Evolutionary conservation across 495 filamentous ascomycete species (phyloP).

Genomic region (Lasiosphaeria miniovina): DNA sequence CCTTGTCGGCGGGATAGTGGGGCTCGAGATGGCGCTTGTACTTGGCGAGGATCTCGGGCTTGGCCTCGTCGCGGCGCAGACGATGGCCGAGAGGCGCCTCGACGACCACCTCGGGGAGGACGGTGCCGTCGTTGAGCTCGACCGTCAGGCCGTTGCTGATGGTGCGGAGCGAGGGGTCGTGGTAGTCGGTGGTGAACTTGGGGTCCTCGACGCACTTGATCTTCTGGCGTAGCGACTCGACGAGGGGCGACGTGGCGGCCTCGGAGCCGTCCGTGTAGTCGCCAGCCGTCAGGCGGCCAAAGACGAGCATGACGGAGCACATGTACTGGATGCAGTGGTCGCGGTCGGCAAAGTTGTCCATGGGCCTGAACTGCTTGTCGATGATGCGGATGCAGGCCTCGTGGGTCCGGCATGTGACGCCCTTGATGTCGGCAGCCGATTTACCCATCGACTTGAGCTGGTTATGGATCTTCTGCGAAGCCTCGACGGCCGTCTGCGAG

Average conservation of each 20-base stretch:
- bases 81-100: constrained; percentile 94
- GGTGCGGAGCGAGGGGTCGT: constrained; percentile 84
- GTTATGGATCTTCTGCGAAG: constrained; percentile 79
- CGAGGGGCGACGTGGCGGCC: constrained; percentile 82
- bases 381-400: constrained; percentile 98
- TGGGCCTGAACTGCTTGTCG: constrained; percentile 99
- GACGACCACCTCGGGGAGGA: constrained; percentile 85
- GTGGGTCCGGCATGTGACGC: constrained; percentile 89
- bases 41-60: constrained; percentile 91
- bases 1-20: constrained; percentile 71
- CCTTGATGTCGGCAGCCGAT: constrained; percentile 90
- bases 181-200: constrained; percentile 91
- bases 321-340: constrained; percentile 99
- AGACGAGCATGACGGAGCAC: constrained; percentile 92
- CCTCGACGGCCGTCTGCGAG: constrained; percentile 97
- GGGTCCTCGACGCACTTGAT: constrained; percentile 96
- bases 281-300: constrained; percentile 81
- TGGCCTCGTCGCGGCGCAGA: constrained; percentile 89
- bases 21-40: constrained; percentile 87
- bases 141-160: constrained; percentile 96
- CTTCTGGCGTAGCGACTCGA: constrained; percentile 84
- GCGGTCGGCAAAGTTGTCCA: constrained; percentile 99
- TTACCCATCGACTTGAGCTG: constrained; percentile 82
- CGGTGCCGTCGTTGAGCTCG: constrained; percentile 90
- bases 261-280: constrained; percentile 92